phyloP scores from a whole-genome alignment of 129 eudicot species.

The Flaveria robusta region DNA sequence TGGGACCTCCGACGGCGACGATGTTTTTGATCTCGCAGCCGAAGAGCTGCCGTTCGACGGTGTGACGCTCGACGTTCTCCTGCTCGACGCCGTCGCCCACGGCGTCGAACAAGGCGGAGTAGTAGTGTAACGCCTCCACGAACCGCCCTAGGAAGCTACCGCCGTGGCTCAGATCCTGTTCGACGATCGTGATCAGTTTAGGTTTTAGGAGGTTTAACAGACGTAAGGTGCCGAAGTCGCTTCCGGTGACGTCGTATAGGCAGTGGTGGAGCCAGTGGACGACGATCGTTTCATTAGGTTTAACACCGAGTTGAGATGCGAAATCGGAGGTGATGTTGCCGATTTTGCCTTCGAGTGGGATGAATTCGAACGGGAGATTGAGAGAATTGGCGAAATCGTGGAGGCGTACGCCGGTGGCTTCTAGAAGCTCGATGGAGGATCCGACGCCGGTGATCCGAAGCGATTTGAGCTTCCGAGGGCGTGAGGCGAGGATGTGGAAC shows the following conservation, averaged over 20 bases:
- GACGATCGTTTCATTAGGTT: slow-evolving; percentile 52
- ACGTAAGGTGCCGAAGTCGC: slow-evolving; percentile 56
- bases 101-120: slow-evolving; percentile 88
- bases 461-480: slow-evolving; percentile 53
- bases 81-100: slow-evolving; percentile 71
- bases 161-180: slow-evolving; percentile 74
- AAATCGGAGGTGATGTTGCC: slow-evolving; percentile 51
- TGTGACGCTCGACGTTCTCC: slow-evolving; percentile 58
- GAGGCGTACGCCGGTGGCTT: slow-evolving; percentile 72
- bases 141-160: slow-evolving; percentile 74
- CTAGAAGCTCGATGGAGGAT: slow-evolving; percentile 50
- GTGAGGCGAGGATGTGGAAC: slow-evolving; percentile 81
- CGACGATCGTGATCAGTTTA: slow-evolving; percentile 66
- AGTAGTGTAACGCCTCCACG: slow-evolving; percentile 91
- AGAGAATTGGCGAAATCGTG: slow-evolving; percentile 72
- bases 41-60: slow-evolving; percentile 76
- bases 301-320: slow-evolving; percentile 41
- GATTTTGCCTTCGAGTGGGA: slow-evolving; percentile 68
- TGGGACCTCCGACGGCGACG: slow-evolving; percentile 78
- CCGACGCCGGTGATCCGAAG: slow-evolving; percentile 78
- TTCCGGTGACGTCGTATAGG: slow-evolving; percentile 77
- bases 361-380: slow-evolving; percentile 72
- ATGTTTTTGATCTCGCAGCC: slow-evolving; percentile 84
- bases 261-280: slow-evolving; percentile 92
- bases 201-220: slow-evolving; percentile 53